Evolutionary conservation across 2,329 filamentous ascomycete genomes (phyloP).

Genomic region (Aspergillus hortae): DNA sequence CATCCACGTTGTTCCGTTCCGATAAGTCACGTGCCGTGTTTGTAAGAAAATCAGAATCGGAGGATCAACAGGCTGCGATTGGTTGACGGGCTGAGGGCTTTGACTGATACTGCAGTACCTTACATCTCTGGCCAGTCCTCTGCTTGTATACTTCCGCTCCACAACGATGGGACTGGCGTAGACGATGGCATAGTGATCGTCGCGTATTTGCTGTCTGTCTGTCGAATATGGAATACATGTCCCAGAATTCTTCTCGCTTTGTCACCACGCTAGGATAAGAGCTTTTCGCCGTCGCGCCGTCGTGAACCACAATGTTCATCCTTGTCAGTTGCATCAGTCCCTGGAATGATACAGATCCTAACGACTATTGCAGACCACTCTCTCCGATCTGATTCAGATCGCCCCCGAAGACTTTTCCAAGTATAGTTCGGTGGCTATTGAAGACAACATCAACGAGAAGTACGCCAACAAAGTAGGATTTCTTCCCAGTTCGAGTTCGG

Average conservation of each 20-base stretch:
- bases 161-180: no score
- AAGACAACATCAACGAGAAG: constrained; percentile 95
- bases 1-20: constrained; percentile 21
- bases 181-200: constrained; percentile 1
- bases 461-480: constrained; percentile 78
- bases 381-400: constrained; percentile 93
- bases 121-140: background rate
- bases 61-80: constrained; percentile 18
- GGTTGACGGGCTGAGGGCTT: constrained; percentile 6
- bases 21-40: constrained; percentile 15
- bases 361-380: constrained; percentile 65
- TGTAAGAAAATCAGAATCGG: constrained; percentile 14
- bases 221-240: constrained; percentile 16
- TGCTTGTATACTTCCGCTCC: no score
- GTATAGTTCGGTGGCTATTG: constrained; percentile 73
- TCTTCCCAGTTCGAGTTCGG: background rate
- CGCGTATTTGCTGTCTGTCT: background rate
- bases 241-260: constrained; percentile 3
- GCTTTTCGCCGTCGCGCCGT: constrained; percentile 1
- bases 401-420: constrained; percentile 83
- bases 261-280: constrained; percentile 12
- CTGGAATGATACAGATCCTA: constrained; percentile 10
- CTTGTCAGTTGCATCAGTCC: constrained; percentile 39
- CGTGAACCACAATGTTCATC: constrained; percentile 44
- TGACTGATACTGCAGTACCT: background rate